Evolutionary conservation across 352 stramenopile genomes (phyloP).

Genomic region (Pythium utonaiense): DNA sequence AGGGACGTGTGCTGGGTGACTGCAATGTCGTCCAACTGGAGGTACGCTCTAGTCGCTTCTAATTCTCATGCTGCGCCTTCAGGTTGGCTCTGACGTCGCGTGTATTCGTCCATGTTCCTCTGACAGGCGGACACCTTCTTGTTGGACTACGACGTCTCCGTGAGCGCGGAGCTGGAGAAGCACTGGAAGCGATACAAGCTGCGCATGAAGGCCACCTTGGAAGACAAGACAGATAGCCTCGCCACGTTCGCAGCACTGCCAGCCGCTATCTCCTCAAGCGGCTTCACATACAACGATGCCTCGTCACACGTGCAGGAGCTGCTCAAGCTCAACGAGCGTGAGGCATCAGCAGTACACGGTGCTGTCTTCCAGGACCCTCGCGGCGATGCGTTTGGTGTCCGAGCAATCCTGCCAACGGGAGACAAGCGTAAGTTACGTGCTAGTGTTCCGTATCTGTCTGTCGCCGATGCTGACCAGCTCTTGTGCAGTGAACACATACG

Average conservation of each 20-base stretch:
- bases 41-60: constrained; percentile 22
- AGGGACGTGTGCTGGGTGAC: constrained; percentile 73
- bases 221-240: constrained; percentile 59
- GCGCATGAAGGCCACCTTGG: constrained; percentile 75
- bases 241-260: constrained; percentile 49
- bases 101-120: neutral
- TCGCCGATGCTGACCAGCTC: neutral
- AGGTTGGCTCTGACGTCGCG: neutral
- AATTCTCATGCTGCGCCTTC: neutral
- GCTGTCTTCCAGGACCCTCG: constrained; percentile 64
- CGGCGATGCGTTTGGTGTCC: constrained; percentile 56
- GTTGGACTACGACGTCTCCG: constrained; percentile 62
- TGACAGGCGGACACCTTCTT: constrained; percentile 61
- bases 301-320: constrained; percentile 26
- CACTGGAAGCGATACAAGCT: constrained; percentile 89
- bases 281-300: constrained; percentile 15
- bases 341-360: constrained; percentile 23
- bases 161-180: constrained; percentile 61
- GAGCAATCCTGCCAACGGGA: constrained; percentile 44
- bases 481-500: constrained; percentile 43
- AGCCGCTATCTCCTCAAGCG: constrained; percentile 29
- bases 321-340: constrained; percentile 34
- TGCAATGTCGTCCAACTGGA: constrained; percentile 68
- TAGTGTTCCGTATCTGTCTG: neutral
- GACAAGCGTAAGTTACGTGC: constrained; percentile 25